Evolutionary conservation across 768 basidiomycete species (phyloP), one percentile per base, ranked within the genome.

Genomic region (Calocybe cyanea): DNA sequence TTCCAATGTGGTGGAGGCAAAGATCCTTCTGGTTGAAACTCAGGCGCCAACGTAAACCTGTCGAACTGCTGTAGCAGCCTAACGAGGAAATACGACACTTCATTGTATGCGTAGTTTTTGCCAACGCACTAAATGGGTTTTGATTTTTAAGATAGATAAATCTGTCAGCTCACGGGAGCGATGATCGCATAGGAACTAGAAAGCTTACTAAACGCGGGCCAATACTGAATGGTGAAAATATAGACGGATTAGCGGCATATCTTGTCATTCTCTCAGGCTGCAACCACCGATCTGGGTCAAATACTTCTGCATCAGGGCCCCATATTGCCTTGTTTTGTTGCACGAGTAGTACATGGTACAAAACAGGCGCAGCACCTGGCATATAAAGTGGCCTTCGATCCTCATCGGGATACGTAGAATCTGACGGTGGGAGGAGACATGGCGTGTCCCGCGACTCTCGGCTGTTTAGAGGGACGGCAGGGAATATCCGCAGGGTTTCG

Each of bases 281-380:
- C 4, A 87, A 64, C 89, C 89, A 92, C 32, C 89, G 73, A 24
- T 87, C 82, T 5, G 87, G 87, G 45, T 85, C 77, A 59, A 90
- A 92, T n/a, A 72, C 73, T 55, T 87, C 76, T 0, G 87, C 87
- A 50, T 90, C 85, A 0, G 68, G 55, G 2, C 89, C 89, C 89
- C 88, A 92, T 0, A 87, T 64, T 14, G 68, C 72, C 35, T 71
- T 68, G 52, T 81, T 83, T 0, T 86, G 76, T 43, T 91, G 89
- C 43, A 77, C 78, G 32, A 87, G 65, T 24, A 87, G 63, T 0
- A 81, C 75, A 18, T 79, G 63, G 59, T 77, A 83, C 43, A 83
- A 75, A 39, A 88, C 73, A 0, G 68, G 69, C 1, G 81, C 81
- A 17, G 63, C 59, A 35, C 67, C 69, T 1, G 83, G 83, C 71